A percentile compares a stretch with the other conserved stretches of the same genome.
Evolutionary conservation across 768 basidiomycete genomes (phyloP).

Genomic region (Tulasnella sp.): DNA sequence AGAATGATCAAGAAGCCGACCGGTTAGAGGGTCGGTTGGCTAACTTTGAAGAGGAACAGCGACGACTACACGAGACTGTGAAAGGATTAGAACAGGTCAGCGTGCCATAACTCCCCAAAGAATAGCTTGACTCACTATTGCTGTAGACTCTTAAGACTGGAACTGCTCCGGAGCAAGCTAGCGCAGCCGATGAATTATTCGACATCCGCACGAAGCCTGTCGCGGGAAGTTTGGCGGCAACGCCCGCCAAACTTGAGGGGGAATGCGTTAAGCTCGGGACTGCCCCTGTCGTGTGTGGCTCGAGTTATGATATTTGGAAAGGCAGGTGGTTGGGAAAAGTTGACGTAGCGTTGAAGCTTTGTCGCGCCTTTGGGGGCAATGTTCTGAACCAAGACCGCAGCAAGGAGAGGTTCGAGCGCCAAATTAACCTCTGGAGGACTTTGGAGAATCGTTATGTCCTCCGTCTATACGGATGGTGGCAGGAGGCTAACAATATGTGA

Average conservation of each 20-base stretch:
- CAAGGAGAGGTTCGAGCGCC: not conserved
- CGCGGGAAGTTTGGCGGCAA: not conserved
- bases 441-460: not conserved
- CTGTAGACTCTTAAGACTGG: not conserved
- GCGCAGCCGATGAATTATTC: not conserved
- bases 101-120: not conserved
- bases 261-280: not conserved
- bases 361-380: not conserved
- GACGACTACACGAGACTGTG: not conserved
- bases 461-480: not conserved
- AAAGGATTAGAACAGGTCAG: not conserved
- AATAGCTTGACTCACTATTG: not conserved
- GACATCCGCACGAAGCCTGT: not conserved
- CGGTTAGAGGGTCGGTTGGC: not conserved
- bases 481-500: not conserved
- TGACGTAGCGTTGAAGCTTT: not conserved
- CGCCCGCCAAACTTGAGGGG: not conserved
- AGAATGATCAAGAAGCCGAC: not conserved
- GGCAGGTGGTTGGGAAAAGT: constrained; percentile 2
- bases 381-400: not conserved
- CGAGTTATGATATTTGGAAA: constrained; percentile 3
- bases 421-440: constrained; percentile 2
- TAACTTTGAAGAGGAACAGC: not conserved
- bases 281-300: not conserved
- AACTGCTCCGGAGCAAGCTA: not conserved